Base-by-base conservation (phyloP, 345 rosid species). In the Corymbia maculata region DNA sequence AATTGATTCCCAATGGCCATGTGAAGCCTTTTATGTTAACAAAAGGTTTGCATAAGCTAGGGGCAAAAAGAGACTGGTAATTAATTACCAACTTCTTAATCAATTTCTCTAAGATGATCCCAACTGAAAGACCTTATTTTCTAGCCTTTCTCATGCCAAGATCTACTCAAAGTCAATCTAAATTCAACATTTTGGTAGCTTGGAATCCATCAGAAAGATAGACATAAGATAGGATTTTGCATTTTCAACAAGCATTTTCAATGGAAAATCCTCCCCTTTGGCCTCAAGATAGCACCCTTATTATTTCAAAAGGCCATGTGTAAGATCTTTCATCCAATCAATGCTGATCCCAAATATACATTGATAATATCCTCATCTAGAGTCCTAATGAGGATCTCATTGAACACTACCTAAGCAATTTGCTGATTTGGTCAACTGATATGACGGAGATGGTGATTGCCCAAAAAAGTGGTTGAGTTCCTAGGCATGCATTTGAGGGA, bases 211-310 rank as follows among this genome's bases (percentile, higher is more conserved):
- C 55, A 1, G 5, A 82, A 86, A 8, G 52, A 86, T 24, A 59
- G 14, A 52, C 50, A 32, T 3, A 53, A 86, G 70, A 86, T 2
- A 11, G 21, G 49, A 55, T 36, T 86, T 0, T 86, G 1, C 51
- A 57, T 86, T 32, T 75, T 50, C 9, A 57, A 86, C 42, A 36
- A 21, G 8, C 79, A 32, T 13, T 52, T n/a, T 88, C 93, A 92
- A 88, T 92, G 90, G 91, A 68, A 28, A 22, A 7, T 44, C 14
- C 59, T 61, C 89, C 53, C 28, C 89, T 93, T 89, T 47, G 85
- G 53, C n/a, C 87, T 42, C 22, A 12, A 15, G 21, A 4, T 1
- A 52, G 24, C 15, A 3, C 52, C 30, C 7, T 82, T 52, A 22
- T 3, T 82, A 42, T 28, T 79, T 79, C 4, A 6, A 0, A 79